These are phyloP conservation scores for Pichia pseudocactophila DNA, from an alignment of 805 yeast species.

Conservation along the genomic window DNA sequence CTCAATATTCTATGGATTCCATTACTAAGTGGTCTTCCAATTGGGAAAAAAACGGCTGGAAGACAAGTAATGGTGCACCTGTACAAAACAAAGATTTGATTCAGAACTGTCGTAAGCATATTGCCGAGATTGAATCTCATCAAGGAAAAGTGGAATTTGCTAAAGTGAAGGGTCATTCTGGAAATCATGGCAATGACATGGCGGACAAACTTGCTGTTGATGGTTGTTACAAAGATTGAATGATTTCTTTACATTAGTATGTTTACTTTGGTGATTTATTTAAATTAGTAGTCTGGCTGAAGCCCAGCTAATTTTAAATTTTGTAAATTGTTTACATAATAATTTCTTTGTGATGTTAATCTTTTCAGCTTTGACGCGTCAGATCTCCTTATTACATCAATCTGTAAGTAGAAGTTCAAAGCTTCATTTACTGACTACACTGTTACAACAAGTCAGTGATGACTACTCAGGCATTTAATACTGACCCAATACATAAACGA, in stretches of 20 bases:
- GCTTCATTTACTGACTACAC: no score
- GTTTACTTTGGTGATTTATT: no score
- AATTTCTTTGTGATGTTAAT: no score
- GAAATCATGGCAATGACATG: conserved; percentile 58
- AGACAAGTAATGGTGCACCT: conserved; percentile 30
- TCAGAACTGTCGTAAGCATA: conserved; percentile 20
- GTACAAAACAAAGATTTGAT: conserved; percentile 51
- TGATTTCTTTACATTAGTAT: no score
- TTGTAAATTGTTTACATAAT: no score
- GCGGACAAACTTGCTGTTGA: conserved; percentile 69
- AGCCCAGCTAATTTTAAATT: no score
- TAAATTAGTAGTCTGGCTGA: no score
- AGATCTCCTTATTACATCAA: no score
- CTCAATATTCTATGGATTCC: conserved; percentile 52
- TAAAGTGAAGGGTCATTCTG: conserved; percentile 71
- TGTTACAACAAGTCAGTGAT: no score
- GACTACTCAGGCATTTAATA: no score
- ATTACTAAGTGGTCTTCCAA: conserved; percentile 46
- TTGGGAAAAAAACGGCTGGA: conserved; percentile 56
- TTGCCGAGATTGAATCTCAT: conserved; percentile 29
- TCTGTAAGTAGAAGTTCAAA: no score
- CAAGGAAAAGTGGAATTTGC: conserved; percentile 37
- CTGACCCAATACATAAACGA: neutral
- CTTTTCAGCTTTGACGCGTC: no score
- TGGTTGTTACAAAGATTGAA: conserved; percentile 29